phyloP scores from a whole-genome alignment of 2,329 filamentous ascomycete species.

The Diaporthe destruens region DNA sequence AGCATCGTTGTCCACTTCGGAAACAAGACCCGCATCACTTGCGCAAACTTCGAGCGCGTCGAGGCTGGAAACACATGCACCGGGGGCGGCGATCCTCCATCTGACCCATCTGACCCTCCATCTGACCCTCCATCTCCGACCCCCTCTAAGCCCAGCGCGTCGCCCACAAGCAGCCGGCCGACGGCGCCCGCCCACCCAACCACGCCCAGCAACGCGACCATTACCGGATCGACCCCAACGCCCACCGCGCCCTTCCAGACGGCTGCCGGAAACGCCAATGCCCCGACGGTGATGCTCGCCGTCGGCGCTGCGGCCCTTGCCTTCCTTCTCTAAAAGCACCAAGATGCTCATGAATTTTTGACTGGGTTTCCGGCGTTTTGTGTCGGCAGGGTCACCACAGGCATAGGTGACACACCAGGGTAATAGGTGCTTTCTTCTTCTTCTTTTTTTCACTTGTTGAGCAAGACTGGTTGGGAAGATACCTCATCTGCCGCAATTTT shows the following conservation, averaged over 20 bases:
- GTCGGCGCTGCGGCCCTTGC: conserved; percentile 33
- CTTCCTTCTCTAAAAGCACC: conserved; percentile 30
- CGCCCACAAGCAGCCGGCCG: not conserved
- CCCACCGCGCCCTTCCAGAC: conserved; percentile 8
- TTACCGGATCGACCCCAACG: conserved; percentile 16
- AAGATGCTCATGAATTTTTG: not conserved
- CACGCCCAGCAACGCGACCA: conserved; percentile 22
- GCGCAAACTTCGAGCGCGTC: conserved; percentile 69
- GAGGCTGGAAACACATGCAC: conserved; percentile 41
- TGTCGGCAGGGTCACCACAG: not conserved
- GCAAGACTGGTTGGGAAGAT: conserved; percentile 27
- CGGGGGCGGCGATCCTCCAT: not conserved
- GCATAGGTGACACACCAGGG: not conserved
- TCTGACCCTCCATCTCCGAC: conserved; percentile 24
- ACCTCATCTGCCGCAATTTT: conserved; percentile 30
- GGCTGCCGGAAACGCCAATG: conserved; percentile 32
- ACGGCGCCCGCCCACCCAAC: conserved; percentile 19
- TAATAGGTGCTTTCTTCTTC: conserved; percentile 20
- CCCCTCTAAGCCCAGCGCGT: conserved; percentile 2
- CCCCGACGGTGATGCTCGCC: conserved; percentile 27
- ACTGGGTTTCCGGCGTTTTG: conserved; percentile 19
- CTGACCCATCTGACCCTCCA: no score
- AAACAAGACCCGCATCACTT: conserved; percentile 74
- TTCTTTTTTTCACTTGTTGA: no score
- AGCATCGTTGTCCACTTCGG: conserved; percentile 74